A percentile compares a stretch with the other conserved stretches of the same genome.
Evolutionary conservation across 2,329 filamentous ascomycete species (phyloP).

Genomic region (Fusarium bulbicola): DNA sequence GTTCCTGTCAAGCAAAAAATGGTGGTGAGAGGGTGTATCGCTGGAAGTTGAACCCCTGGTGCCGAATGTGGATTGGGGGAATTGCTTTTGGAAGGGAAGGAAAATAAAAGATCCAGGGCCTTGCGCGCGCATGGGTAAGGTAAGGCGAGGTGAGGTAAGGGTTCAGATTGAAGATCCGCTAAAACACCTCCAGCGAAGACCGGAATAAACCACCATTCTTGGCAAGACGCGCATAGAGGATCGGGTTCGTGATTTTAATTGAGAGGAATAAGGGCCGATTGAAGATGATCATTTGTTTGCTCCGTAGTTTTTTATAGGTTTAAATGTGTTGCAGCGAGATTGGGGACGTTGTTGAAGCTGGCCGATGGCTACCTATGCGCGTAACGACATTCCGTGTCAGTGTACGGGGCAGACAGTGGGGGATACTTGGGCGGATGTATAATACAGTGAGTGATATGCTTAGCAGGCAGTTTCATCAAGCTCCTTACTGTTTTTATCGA

Average conservation of each 20-base stretch:
- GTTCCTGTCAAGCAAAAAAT: not conserved
- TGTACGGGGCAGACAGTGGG: not conserved
- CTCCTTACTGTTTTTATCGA: not conserved
- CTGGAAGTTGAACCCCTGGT: slow-evolving; percentile 17
- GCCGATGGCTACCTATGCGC: not conserved
- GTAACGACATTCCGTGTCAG: no score
- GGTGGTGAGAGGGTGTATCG: slow-evolving; percentile 3
- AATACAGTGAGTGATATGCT: rapidly evolving
- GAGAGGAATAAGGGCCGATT: not conserved
- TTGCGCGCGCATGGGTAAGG: slow-evolving; percentile 2
- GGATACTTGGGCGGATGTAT: rapidly evolving
- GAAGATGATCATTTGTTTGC: not conserved
- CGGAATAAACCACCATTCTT: not conserved
- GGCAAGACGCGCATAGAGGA: not conserved
- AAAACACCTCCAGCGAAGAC: not conserved
- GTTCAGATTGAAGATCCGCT: slow-evolving; percentile 1
- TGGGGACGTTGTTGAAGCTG: not conserved
- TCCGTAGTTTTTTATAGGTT: not conserved
- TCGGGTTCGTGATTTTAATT: not conserved
- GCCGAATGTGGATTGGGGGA: slow-evolving; percentile 14
- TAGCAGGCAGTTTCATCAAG: rapidly evolving
- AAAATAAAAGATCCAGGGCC: slow-evolving; percentile 37
- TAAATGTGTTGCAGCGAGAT: not conserved
- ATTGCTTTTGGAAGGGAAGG: slow-evolving; percentile 7
- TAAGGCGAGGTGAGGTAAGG: not conserved